Conservation (phyloP, 2,329 filamentous ascomycete genomes). For the Helotiales sp. region DNA sequence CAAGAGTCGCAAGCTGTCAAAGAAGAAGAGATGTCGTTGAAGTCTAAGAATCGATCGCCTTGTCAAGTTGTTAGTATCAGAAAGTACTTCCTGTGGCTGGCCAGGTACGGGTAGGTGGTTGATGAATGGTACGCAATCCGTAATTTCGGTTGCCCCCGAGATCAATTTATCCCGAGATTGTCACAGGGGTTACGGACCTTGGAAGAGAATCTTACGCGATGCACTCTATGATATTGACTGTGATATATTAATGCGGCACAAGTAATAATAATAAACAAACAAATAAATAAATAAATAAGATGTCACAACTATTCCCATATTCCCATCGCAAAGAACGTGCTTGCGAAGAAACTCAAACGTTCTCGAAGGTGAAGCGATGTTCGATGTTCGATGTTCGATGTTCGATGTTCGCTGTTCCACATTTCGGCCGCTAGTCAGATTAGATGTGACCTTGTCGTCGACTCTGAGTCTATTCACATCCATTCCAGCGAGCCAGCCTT, state of each 20-base stretch:
- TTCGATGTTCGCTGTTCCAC: not conserved
- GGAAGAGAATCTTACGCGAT: not conserved
- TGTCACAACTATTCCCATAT: not conserved
- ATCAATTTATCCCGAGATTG: conserved; percentile 2
- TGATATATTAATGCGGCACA: not conserved
- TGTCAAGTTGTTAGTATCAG: conserved; percentile 18
- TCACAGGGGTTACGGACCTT: not conserved
- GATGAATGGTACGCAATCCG: not conserved
- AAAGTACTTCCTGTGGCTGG: conserved; percentile 13
- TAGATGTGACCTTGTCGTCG: not conserved
- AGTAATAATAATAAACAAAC: not conserved
- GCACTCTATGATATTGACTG: not conserved
- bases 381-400: not conserved
- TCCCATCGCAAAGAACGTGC: not conserved
- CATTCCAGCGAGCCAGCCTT: conserved; percentile 6
- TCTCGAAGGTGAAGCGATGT: conserved; percentile 9
- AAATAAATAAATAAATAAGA: not conserved
- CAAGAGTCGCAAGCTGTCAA: not conserved
- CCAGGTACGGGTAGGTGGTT: not conserved
- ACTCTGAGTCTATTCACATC: no score
- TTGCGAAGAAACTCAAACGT: conserved; percentile 3
- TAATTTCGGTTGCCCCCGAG: not conserved
- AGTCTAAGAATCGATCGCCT: not conserved
- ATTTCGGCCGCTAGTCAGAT: conserved; percentile 1
- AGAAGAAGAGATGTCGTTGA: conserved; percentile 1